Evolutionary conservation across 345 rosid genomes (phyloP).

Genomic region (Eucalyptus curtisii): DNA sequence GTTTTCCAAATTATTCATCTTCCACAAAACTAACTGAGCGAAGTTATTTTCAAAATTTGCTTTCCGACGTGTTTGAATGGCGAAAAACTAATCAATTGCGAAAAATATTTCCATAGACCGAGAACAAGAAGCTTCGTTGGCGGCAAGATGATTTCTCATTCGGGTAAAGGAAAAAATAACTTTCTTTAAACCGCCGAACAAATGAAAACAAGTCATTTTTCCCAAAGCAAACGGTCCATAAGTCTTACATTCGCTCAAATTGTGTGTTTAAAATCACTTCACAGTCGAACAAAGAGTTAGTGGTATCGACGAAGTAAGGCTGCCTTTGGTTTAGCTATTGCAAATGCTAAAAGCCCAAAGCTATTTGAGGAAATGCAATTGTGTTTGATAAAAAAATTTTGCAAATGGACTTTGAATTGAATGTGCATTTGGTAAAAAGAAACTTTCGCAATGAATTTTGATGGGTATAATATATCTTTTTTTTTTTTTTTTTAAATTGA

Average conservation of each 20-base stretch:
- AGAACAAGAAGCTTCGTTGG: neutral
- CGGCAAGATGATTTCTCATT: no score
- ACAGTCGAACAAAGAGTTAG: neutral
- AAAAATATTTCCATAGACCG: no score
- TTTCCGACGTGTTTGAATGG: accelerated
- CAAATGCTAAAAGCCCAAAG: no score
- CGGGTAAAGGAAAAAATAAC: accelerated
- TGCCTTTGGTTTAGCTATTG: no score
- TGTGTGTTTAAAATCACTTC: neutral
- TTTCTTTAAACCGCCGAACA: neutral
- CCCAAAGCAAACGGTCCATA: neutral
- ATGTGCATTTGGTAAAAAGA: no score
- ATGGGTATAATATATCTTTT: no score
- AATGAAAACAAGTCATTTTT: neutral
- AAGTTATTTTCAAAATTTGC: neutral
- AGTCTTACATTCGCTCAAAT: neutral
- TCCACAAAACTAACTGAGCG: accelerated
- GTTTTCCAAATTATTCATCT: neutral
- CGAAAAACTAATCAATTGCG: accelerated
- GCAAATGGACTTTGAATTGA: no score
- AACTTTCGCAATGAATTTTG: no score
- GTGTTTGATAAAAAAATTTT: no score
- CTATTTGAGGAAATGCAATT: no score
- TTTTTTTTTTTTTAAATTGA: no score
- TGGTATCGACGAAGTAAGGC: neutral